Evolutionary conservation across 768 basidiomycete genomes (phyloP).

Genomic region (Macrolepiota dolichaula): DNA sequence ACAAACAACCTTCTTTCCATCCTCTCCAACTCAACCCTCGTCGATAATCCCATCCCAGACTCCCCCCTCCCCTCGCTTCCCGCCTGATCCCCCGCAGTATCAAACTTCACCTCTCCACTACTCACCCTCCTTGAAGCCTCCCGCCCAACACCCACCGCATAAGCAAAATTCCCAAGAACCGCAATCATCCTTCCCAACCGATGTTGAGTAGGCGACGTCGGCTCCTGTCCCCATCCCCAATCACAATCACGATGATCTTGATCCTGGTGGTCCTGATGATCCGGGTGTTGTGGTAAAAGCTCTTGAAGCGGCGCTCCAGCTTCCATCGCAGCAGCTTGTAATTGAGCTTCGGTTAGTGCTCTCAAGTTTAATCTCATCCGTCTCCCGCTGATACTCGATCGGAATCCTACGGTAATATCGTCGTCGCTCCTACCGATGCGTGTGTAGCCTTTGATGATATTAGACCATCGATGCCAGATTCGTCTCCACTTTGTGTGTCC

Average conservation of each 20-base stretch:
- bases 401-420: background rate
- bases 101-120: constrained; percentile 5
- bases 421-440: background rate
- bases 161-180: constrained; percentile 49
- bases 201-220: constrained; percentile 45
- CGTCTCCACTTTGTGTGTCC: constrained; percentile 1
- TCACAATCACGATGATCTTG: constrained; percentile 6
- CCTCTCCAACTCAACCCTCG: background rate
- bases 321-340: constrained; percentile 64
- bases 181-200: constrained; percentile 55
- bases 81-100: background rate
- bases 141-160: constrained; percentile 30
- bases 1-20: constrained; percentile 56
- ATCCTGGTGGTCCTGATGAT: constrained; percentile 15
- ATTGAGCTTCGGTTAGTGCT: constrained; percentile 50
- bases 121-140: background rate
- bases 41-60: constrained; percentile 20
- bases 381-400: constrained; percentile 27
- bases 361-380: constrained; percentile 64
- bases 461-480: background rate
- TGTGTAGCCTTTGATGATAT: background rate
- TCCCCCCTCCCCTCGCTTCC: constrained; percentile 8
- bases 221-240: background rate
- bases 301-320: constrained; percentile 57
- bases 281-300: constrained; percentile 41